Evolutionary conservation across 2,329 filamentous ascomycete species (phyloP).

Genomic region (Verticillium nonalfalfae): DNA sequence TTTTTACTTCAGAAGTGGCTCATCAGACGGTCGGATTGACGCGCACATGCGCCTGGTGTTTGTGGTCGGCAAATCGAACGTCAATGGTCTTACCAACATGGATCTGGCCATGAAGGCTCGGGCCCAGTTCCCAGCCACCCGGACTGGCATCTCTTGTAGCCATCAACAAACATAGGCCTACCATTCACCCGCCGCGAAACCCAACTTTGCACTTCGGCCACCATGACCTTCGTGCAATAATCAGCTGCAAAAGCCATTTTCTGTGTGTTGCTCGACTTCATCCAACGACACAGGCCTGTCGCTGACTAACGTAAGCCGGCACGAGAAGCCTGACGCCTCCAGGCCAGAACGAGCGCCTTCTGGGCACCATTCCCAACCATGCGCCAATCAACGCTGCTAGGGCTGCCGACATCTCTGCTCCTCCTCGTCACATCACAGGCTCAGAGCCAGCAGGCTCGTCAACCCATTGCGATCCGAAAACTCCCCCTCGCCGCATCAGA

Average conservation of each 20-base stretch:
- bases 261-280: too few relatives aligned
- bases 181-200: too few relatives aligned
- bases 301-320: too few relatives aligned
- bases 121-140: not conserved
- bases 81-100: not conserved
- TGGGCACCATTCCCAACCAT: constrained; percentile 19
- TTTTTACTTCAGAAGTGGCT: too few relatives aligned
- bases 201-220: too few relatives aligned
- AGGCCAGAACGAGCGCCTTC: not conserved
- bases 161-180: not conserved
- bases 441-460: constrained; percentile 18
- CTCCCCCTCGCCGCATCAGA: constrained; percentile 65
- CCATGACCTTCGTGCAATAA: too few relatives aligned
- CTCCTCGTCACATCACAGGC: constrained; percentile 34
- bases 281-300: too few relatives aligned
- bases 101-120: not conserved
- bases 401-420: constrained; percentile 37
- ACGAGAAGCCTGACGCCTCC: not conserved
- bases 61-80: too few relatives aligned
- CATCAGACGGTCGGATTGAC: too few relatives aligned
- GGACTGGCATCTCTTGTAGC: not conserved
- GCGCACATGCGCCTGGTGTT: too few relatives aligned
- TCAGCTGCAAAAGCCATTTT: too few relatives aligned
- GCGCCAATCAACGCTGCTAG: constrained; percentile 29
- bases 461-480: constrained; percentile 62